Evolutionary conservation across 2,329 filamentous ascomycete species (phyloP).

Genomic region (Pseudocercospora musae): DNA sequence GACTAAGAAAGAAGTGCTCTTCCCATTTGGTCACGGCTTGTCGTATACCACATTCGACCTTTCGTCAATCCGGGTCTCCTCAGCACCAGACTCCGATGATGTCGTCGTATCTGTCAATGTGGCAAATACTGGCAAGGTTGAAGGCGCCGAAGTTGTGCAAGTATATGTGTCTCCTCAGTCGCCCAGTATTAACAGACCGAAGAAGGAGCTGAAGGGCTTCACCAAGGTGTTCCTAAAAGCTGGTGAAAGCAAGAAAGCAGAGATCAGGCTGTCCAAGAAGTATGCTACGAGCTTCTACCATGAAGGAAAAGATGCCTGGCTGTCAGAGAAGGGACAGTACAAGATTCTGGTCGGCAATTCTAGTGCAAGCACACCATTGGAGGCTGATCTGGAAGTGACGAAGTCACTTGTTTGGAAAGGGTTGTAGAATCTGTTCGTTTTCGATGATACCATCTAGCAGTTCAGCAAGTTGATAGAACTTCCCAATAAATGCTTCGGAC

Average conservation of each 20-base stretch:
- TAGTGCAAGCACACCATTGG: constrained; percentile 53
- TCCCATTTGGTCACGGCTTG: constrained; percentile 75
- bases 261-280: constrained; percentile 59
- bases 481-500: too few relatives aligned
- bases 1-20: constrained; percentile 57
- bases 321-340: constrained; percentile 63
- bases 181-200: constrained; percentile 61
- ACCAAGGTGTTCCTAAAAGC: constrained; percentile 60
- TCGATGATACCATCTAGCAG: not conserved
- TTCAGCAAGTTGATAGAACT: too few relatives aligned
- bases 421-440: constrained; percentile 38
- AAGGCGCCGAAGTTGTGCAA: constrained; percentile 65
- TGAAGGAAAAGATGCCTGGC: constrained; percentile 64
- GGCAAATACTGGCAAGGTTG: constrained; percentile 55
- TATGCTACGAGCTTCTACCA: constrained; percentile 69
- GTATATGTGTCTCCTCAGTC: constrained; percentile 64
- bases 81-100: constrained; percentile 47
- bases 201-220: constrained; percentile 70
- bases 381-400: constrained; percentile 53
- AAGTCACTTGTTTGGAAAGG: constrained; percentile 68
- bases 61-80: constrained; percentile 53
- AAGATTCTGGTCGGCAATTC: constrained; percentile 60
- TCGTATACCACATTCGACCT: constrained; percentile 73
- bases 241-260: constrained; percentile 56
- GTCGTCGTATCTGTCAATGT: constrained; percentile 51